Evolutionary conservation across 495 filamentous ascomycete genomes (phyloP).

Genomic region (Mycothermus thermophilus): DNA sequence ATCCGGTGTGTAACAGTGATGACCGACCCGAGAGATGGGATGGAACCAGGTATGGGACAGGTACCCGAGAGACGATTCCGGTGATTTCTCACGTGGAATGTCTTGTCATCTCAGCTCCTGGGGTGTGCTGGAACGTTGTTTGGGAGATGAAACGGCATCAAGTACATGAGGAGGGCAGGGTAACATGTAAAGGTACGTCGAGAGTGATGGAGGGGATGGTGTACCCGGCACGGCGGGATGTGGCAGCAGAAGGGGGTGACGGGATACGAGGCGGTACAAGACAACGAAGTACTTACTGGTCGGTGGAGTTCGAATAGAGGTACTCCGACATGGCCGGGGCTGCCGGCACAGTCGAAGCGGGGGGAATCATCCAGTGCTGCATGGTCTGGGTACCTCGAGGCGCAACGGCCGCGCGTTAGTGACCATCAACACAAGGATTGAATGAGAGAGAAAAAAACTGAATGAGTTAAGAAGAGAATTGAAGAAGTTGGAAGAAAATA

Average conservation of each 20-base stretch:
- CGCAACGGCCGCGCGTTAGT: no score
- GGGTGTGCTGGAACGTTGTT: no score
- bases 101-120: conserved; percentile 16
- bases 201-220: conserved; percentile 12
- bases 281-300: conserved; percentile 38
- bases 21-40: no score
- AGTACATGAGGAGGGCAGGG: neutral
- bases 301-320: conserved; percentile 33
- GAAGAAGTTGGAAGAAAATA: no score
- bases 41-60: no score
- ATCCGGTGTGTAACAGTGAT: no score
- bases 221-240: neutral
- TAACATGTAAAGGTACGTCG: conserved; percentile 20
- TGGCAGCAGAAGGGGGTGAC: conserved; percentile 4
- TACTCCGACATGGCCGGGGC: conserved; percentile 36
- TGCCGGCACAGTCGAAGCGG: no score
- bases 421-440: no score
- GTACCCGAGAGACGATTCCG: no score
- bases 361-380: conserved; percentile 40
- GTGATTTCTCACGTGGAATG: conserved; percentile 10
- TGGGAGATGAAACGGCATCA: neutral
- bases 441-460: conserved; percentile 2
- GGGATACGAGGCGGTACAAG: conserved; percentile 31
- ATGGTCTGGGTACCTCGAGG: no score
- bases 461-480: no score